phyloP scores from a whole-genome alignment of 208 protist species.

The Trypanosoma cruzi region DNA sequence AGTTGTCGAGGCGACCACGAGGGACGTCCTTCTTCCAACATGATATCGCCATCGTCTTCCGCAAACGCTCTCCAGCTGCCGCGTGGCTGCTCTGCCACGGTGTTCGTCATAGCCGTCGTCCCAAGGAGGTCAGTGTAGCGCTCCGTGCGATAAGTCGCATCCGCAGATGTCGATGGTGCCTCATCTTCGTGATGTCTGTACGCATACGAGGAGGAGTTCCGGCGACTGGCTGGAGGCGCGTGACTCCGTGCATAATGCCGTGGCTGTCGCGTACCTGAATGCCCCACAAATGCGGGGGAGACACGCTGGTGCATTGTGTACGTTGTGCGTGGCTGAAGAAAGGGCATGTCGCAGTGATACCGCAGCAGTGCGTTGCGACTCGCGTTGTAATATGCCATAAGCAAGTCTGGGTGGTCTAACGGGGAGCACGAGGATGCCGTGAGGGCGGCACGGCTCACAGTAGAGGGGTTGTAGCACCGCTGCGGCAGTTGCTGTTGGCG shows the following conservation, averaged over 20 bases:
- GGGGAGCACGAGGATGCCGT: slow-evolving; percentile 13
- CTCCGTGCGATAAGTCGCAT: slow-evolving; percentile 3
- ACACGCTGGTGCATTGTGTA: slow-evolving; percentile 17
- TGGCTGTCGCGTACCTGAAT: background rate
- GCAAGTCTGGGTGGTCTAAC: slow-evolving; percentile 33
- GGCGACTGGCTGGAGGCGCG: background rate
- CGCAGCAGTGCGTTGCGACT: slow-evolving; percentile 28
- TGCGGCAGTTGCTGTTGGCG: slow-evolving; percentile 3
- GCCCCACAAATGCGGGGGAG: slow-evolving; percentile 18
- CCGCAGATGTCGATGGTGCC: background rate
- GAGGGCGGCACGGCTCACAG: background rate
- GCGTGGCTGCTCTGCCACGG: background rate
- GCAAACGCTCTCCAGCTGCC: background rate
- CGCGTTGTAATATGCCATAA: slow-evolving; percentile 28
- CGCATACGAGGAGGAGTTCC: background rate
- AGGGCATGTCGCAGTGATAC: slow-evolving; percentile 29
- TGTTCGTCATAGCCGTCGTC: background rate
- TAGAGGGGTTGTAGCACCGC: background rate
- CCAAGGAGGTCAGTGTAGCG: slow-evolving; percentile 14
- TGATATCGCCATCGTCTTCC: background rate
- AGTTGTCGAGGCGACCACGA: slow-evolving; percentile 22
- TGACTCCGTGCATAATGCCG: background rate
- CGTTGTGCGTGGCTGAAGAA: slow-evolving; percentile 21
- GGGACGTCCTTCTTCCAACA: background rate
- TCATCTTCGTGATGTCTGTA: slow-evolving; percentile 1